Evolutionary conservation across 2,329 filamentous ascomycete species (phyloP).

Genomic region (Alternaria postmessia): DNA sequence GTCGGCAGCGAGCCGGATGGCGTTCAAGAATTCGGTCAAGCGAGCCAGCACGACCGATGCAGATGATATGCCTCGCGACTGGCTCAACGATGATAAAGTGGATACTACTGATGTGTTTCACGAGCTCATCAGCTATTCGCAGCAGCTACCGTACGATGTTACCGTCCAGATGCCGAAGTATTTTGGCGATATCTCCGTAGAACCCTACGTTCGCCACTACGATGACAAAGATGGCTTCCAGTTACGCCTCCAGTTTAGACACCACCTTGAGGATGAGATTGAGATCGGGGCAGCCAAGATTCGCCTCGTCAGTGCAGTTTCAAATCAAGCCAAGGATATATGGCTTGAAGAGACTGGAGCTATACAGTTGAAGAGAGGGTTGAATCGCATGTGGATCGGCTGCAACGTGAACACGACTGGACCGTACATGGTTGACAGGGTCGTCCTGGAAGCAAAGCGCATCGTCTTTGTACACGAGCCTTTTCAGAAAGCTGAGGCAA

Average conservation of each 20-base stretch:
- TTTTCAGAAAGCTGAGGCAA: slow-evolving; percentile 59
- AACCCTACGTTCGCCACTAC: slow-evolving; percentile 73
- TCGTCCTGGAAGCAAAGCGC: slow-evolving; percentile 71
- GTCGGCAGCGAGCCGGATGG: slow-evolving; percentile 56
- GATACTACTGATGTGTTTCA: slow-evolving; percentile 49
- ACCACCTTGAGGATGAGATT: slow-evolving; percentile 75
- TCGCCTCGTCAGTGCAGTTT: slow-evolving; percentile 65
- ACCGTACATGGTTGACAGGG: slow-evolving; percentile 75
- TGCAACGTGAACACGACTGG: slow-evolving; percentile 70
- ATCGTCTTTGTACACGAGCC: slow-evolving; percentile 72
- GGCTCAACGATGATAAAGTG: slow-evolving; percentile 51
- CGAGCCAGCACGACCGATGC: slow-evolving; percentile 16
- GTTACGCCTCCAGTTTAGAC: slow-evolving; percentile 71
- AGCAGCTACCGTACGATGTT: slow-evolving; percentile 66
- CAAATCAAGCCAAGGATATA: slow-evolving; percentile 70
- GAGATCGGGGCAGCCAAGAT: slow-evolving; percentile 71
- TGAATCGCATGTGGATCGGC: slow-evolving; percentile 61
- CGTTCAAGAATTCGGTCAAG: slow-evolving; percentile 34
- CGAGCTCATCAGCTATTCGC: slow-evolving; percentile 59
- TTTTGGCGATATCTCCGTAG: slow-evolving; percentile 74
- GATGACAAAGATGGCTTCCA: slow-evolving; percentile 78
- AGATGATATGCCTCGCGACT: slow-evolving; percentile 29
- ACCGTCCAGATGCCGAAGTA: slow-evolving; percentile 75
- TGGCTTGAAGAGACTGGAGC: slow-evolving; percentile 64
- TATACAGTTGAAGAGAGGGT: slow-evolving; percentile 63